Evolutionary conservation across 495 filamentous ascomycete species (phyloP).

Genomic region (Parathielavia appendiculata): DNA sequence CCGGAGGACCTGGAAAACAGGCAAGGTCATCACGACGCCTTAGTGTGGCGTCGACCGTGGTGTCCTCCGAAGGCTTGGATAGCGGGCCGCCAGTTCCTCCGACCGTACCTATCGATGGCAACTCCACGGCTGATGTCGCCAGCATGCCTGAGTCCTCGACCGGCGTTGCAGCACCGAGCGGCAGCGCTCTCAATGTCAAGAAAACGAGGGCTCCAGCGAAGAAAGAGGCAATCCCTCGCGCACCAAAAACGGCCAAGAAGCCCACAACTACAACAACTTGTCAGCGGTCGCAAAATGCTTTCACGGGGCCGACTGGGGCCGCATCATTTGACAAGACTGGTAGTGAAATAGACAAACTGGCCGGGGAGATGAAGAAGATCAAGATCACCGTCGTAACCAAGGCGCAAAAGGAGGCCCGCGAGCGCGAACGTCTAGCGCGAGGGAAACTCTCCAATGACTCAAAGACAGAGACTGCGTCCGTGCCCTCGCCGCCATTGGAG

Average conservation of each 20-base stretch:
- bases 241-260: slow-evolving; percentile 39
- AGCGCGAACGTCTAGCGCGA: slow-evolving; percentile 29
- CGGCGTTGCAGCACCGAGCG: slow-evolving; percentile 29
- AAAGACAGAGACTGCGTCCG: slow-evolving; percentile 22
- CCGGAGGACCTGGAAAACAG: slow-evolving; percentile 33
- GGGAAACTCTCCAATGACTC: slow-evolving; percentile 29
- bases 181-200: slow-evolving; percentile 37
- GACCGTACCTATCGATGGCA: slow-evolving; percentile 19
- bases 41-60: slow-evolving; percentile 37
- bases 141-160: slow-evolving; percentile 39
- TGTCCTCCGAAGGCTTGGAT: slow-evolving; percentile 24
- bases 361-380: slow-evolving; percentile 67
- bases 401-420: slow-evolving; percentile 59
- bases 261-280: slow-evolving; percentile 26
- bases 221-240: slow-evolving; percentile 36
- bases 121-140: slow-evolving; percentile 36
- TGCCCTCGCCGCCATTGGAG: slow-evolving; percentile 12
- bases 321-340: slow-evolving; percentile 20
- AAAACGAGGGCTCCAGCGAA: slow-evolving; percentile 41
- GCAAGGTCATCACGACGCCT: slow-evolving; percentile 33
- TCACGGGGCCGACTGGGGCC: background rate
- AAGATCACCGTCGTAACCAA: slow-evolving; percentile 69
- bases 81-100: slow-evolving; percentile 8
- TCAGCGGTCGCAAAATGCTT: slow-evolving; percentile 3
- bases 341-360: slow-evolving; percentile 55